These are phyloP conservation scores for Neoscytalidium dimidiatum DNA, from an alignment of 2,329 filamentous ascomycete genomes.

Conservation along the genomic window DNA sequence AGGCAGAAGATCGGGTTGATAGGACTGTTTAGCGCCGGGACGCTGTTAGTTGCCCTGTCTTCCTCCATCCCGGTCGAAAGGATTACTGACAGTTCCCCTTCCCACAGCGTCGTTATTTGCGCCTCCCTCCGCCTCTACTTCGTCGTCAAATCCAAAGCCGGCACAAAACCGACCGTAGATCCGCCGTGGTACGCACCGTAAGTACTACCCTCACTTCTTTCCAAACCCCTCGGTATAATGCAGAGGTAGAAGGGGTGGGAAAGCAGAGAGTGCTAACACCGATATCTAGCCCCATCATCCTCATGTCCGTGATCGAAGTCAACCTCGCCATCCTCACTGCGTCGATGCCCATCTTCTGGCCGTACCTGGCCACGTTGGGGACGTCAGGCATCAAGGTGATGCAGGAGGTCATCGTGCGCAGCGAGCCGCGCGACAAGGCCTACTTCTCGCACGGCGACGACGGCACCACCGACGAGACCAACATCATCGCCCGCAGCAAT, in stretches of 20 bases:
- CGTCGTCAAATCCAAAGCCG: constrained; percentile 13
- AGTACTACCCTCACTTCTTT: not conserved
- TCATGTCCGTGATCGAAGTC: constrained; percentile 25
- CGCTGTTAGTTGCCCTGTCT: not conserved
- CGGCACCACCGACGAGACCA: not conserved
- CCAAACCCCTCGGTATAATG: no score
- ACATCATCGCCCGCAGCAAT: not conserved
- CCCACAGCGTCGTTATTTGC: constrained; percentile 12
- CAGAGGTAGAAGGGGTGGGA: no score
- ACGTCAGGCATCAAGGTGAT: constrained; percentile 8
- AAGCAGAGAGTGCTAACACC: no score
- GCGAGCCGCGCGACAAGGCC: constrained; percentile 1
- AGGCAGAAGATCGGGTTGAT: constrained; percentile 33
- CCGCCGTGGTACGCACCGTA: constrained; percentile 19
- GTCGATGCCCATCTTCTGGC: constrained; percentile 27
- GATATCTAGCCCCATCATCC: constrained; percentile 22
- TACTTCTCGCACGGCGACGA: not conserved
- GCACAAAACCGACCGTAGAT: constrained; percentile 14
- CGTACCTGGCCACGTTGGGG: constrained; percentile 17
- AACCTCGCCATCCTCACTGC: constrained; percentile 25
- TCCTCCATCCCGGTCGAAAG: not conserved
- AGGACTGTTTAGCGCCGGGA: constrained; percentile 23
- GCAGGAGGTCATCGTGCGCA: constrained; percentile 18
- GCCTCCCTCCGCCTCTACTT: constrained; percentile 15
- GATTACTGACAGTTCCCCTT: not conserved